Percentiles rank a stretch among this genome's conserved stretches.
Conservation (phyloP, 768 basidiomycete species). For the Phylloporus scabripes region DNA sequence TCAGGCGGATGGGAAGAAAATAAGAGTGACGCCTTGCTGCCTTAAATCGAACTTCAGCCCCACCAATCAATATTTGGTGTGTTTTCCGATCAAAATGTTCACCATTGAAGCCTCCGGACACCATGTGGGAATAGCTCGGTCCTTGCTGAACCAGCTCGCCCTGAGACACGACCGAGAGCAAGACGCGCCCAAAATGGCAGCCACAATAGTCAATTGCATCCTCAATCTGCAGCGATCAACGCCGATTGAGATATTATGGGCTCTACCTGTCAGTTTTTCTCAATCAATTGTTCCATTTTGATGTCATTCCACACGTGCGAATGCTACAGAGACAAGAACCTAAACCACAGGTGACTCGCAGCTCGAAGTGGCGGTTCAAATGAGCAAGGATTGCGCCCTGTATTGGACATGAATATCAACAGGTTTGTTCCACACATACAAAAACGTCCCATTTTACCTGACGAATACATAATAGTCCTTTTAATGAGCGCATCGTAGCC, state of each 20-base stretch:
- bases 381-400: neutral
- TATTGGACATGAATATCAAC: neutral
- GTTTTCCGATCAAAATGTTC: neutral
- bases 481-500: neutral
- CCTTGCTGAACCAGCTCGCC: conserved; percentile 9
- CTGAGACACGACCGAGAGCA: neutral
- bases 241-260: neutral
- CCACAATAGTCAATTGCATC: neutral
- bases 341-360: neutral
- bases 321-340: neutral
- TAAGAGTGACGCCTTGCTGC: neutral
- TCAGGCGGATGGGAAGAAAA: neutral
- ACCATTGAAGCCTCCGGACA: neutral
- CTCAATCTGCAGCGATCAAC: neutral
- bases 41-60: neutral
- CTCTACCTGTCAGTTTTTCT: neutral
- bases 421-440: conserved; percentile 1
- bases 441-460: conserved; percentile 3
- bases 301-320: neutral
- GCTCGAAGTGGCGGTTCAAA: neutral
- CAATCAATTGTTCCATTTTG: neutral
- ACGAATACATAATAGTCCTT: neutral
- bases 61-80: neutral
- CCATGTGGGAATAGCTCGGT: neutral
- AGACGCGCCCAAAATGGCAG: neutral